These are phyloP conservation scores for Talaromyces liani DNA, from an alignment of 495 filamentous ascomycete genomes.

Conservation along the genomic window DNA sequence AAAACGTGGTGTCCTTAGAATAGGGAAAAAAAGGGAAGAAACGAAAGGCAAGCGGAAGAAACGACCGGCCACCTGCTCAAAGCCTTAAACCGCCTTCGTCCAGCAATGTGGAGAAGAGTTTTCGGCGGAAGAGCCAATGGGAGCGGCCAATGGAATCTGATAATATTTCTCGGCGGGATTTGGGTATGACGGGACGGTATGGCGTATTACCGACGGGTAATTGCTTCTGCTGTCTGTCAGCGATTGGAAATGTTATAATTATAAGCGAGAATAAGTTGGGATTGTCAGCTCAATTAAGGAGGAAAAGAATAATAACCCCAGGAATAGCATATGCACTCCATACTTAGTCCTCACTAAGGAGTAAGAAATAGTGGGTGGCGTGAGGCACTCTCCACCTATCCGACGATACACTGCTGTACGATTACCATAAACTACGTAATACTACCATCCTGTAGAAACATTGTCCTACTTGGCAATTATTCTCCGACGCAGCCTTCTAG, in stretches of 20 bases:
- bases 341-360: too few species aligned
- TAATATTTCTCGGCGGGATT: background rate
- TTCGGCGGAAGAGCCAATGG: background rate
- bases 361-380: background rate
- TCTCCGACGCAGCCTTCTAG: too few species aligned
- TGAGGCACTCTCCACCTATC: background rate
- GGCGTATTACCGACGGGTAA: background rate
- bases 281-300: too few species aligned
- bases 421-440: background rate
- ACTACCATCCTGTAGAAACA: too few species aligned
- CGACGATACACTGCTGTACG: background rate
- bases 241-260: background rate
- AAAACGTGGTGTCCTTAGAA: background rate
- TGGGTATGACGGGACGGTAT: too few species aligned
- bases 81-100: too few species aligned
- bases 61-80: too few species aligned
- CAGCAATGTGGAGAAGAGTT: background rate
- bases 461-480: too few species aligned
- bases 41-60: background rate
- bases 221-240: background rate
- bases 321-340: background rate
- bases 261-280: too few species aligned
- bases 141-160: background rate
- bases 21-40: background rate
- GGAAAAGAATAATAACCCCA: background rate